Conservation (phyloP, 2,329 filamentous ascomycete species). For the Didymella lethalis region DNA sequence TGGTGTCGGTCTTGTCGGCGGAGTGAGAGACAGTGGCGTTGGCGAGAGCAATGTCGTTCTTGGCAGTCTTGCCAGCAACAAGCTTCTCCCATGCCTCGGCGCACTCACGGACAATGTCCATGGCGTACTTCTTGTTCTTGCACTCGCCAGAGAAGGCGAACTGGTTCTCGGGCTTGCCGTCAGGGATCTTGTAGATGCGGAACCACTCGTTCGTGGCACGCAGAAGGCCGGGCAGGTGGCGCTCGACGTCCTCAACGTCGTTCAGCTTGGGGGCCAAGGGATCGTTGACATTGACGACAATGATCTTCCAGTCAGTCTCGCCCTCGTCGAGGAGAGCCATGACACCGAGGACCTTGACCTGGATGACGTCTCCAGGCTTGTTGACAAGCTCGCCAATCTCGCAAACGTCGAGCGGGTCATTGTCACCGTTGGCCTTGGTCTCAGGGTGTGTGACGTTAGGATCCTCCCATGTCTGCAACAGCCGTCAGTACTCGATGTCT, state of each 20-base stretch:
- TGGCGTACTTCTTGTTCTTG: conserved; percentile 99
- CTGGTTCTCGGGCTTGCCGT: conserved; percentile 99
- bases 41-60: conserved; percentile 79
- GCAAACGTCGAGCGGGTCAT: conserved; percentile 98
- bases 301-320: conserved; percentile 99
- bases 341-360: conserved; percentile 99
- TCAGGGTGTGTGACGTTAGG: conserved; percentile 94
- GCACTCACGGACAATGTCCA: conserved; percentile 95
- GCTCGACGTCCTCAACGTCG: conserved; percentile 98
- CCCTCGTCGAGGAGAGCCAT: conserved; percentile 99
- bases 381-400: conserved; percentile 98
- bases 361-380: conserved; percentile 96
- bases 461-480: conserved; percentile 92
- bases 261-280: conserved; percentile 95
- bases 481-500: conserved; percentile 34
- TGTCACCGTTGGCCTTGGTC: conserved; percentile 99
- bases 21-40: conserved; percentile 82
- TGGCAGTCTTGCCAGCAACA: conserved; percentile 84
- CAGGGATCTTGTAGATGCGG: conserved; percentile 99
- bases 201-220: conserved; percentile 99
- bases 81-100: conserved; percentile 96
- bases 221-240: conserved; percentile 94
- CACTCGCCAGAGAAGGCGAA: conserved; percentile 99
- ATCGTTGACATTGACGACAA: conserved; percentile 98
- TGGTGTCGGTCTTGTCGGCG: conserved; percentile 71